These are phyloP conservation scores for Beta vulgaris DNA, from an alignment of 148 eudicot genomes.

Conservation along the genomic window DNA sequence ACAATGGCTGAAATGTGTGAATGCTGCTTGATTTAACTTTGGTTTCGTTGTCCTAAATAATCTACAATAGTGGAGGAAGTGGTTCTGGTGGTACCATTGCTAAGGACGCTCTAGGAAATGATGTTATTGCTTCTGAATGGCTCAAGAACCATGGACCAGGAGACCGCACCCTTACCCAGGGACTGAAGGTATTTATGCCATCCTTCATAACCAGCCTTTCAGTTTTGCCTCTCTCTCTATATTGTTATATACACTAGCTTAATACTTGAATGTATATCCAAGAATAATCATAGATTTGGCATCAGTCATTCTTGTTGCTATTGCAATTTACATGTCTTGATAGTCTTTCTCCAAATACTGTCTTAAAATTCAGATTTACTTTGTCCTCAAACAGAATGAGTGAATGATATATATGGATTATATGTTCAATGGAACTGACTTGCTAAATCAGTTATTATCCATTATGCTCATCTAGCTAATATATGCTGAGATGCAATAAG, in stretches of 20 bases:
- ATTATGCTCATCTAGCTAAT: neutral
- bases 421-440: neutral
- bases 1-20: neutral
- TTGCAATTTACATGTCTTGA: neutral
- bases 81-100: slow-evolving; percentile 59
- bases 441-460: neutral
- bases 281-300: neutral
- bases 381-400: too few species aligned
- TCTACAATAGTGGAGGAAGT: slow-evolving; percentile 42
- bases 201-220: neutral
- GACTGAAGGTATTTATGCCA: slow-evolving; percentile 55
- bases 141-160: slow-evolving; percentile 69
- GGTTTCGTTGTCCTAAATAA: neutral
- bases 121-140: slow-evolving; percentile 66
- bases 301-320: neutral
- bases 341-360: neutral
- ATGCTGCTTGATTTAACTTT: neutral
- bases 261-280: neutral
- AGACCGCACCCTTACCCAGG: slow-evolving; percentile 80
- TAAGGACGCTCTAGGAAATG: slow-evolving; percentile 83
- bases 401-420: neutral
- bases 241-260: neutral
- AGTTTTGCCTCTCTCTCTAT: neutral
- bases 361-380: neutral
- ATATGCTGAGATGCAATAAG: neutral